phyloP scores from a whole-genome alignment of 495 filamentous ascomycete species.

The Lentithecium fluviatile region DNA sequence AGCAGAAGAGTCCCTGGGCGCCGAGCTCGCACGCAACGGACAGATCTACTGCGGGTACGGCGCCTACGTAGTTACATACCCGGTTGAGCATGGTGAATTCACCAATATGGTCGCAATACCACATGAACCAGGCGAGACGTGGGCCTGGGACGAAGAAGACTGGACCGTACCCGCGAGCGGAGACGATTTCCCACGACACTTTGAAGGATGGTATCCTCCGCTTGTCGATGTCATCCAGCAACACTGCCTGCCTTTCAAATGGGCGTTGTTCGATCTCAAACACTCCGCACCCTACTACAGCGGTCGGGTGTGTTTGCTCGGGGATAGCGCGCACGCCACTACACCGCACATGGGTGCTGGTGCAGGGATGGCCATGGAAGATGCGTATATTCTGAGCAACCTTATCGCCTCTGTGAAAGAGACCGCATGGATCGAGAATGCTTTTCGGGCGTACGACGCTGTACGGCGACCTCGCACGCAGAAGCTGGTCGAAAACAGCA shows the following conservation, averaged over 20 bases:
- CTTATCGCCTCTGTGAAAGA: slow-evolving; percentile 50
- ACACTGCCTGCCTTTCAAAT: slow-evolving; percentile 29
- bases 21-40: slow-evolving; percentile 50
- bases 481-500: slow-evolving; percentile 34
- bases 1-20: slow-evolving; percentile 53
- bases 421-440: slow-evolving; percentile 46
- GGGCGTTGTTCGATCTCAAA: slow-evolving; percentile 64
- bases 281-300: slow-evolving; percentile 55
- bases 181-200: slow-evolving; percentile 57
- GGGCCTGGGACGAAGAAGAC: slow-evolving; percentile 49
- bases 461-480: slow-evolving; percentile 51
- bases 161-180: slow-evolving; percentile 59
- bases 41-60: slow-evolving; percentile 59
- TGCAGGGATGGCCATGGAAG: slow-evolving; percentile 68
- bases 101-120: slow-evolving; percentile 49
- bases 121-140: slow-evolving; percentile 12
- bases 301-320: slow-evolving; percentile 57
- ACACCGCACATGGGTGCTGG: slow-evolving; percentile 70
- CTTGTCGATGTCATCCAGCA: slow-evolving; percentile 50
- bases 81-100: slow-evolving; percentile 60
- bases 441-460: slow-evolving; percentile 61
- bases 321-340: slow-evolving; percentile 68
- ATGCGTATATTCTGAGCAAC: slow-evolving; percentile 60
- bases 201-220: slow-evolving; percentile 52
- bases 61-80: slow-evolving; percentile 62